Conservation (phyloP, 495 filamentous ascomycete species). For the Hypoxylon fragiforme region DNA sequence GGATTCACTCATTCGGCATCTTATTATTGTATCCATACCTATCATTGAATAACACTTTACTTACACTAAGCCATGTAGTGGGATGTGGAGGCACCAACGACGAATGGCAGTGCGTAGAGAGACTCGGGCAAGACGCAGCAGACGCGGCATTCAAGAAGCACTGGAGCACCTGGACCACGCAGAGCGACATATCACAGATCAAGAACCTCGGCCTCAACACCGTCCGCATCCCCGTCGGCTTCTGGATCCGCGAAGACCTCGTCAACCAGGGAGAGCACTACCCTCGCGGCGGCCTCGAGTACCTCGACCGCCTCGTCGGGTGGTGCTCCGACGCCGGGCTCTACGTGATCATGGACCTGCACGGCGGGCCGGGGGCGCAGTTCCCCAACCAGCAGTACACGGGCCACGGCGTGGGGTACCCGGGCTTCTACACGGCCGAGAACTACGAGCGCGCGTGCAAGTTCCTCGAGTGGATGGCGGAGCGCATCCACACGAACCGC, state of each 20-base stretch:
- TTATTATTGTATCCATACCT: not conserved
- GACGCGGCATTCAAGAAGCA: conserved; percentile 59
- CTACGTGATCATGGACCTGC: conserved; percentile 67
- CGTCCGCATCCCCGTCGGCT: conserved; percentile 65
- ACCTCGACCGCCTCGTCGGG: conserved; percentile 57
- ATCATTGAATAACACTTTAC: not conserved
- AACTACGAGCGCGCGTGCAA: conserved; percentile 61
- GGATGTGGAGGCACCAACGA: conserved; percentile 55
- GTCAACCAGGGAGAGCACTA: conserved; percentile 60
- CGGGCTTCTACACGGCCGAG: conserved; percentile 59
- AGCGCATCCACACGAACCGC: conserved; percentile 54
- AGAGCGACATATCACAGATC: conserved; percentile 59
- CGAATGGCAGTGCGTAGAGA: conserved; percentile 61
- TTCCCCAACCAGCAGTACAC: conserved; percentile 55
- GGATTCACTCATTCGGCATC: no score
- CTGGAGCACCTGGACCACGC: conserved; percentile 62
- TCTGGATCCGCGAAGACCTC: conserved; percentile 63
- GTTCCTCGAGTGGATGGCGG: conserved; percentile 63
- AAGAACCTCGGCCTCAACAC: conserved; percentile 57
- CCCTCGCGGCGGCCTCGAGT: conserved; percentile 53
- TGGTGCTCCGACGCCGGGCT: conserved; percentile 59
- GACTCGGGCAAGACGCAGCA: conserved; percentile 56
- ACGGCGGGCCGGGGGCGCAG: conserved; percentile 66
- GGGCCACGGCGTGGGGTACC: conserved; percentile 51
- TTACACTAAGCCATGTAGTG: conserved; percentile 30